phyloP scores from a whole-genome alignment of 257 asterid species.

The Solanum pinnatisectum region DNA sequence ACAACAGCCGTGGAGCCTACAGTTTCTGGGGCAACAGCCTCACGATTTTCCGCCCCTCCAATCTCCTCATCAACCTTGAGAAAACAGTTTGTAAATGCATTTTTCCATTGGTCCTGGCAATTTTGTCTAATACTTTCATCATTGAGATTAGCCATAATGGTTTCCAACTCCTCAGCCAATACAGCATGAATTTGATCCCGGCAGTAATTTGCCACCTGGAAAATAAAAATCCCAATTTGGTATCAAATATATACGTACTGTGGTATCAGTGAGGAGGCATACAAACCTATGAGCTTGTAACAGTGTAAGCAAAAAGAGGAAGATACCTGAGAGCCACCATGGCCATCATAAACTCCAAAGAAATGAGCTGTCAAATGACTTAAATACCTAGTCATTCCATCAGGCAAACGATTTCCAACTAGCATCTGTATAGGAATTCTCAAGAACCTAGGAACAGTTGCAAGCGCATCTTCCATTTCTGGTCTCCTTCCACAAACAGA shows the following conservation, averaged over 20 bases:
- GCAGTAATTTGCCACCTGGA: slow-evolving; percentile 86
- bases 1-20: slow-evolving; percentile 95
- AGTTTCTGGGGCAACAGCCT: slow-evolving; percentile 77
- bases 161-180: slow-evolving; percentile 56
- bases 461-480: slow-evolving; percentile 86
- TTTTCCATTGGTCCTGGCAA: slow-evolving; percentile 65
- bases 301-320: neutral
- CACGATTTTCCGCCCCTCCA: slow-evolving; percentile 40
- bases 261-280: neutral
- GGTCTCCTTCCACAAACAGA: slow-evolving; percentile 92
- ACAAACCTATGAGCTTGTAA: neutral
- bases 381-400: slow-evolving; percentile 34
- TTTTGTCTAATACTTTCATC: slow-evolving; percentile 14
- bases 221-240: neutral
- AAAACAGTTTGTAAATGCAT: slow-evolving; percentile 57
- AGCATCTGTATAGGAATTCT: slow-evolving; percentile 61
- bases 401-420: slow-evolving; percentile 34
- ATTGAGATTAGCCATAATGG: slow-evolving; percentile 17
- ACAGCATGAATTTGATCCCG: slow-evolving; percentile 63
- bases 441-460: slow-evolving; percentile 57
- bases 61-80: slow-evolving; percentile 78
- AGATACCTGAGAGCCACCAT: slow-evolving; percentile 87
- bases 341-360: slow-evolving; percentile 96
- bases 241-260: neutral
- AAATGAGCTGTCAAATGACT: slow-evolving; percentile 80